Percentiles rank a stretch among this genome's conserved stretches.
phyloP scores from a whole-genome alignment of 2,329 filamentous ascomycete species.

The Penicillium brasilianum region DNA sequence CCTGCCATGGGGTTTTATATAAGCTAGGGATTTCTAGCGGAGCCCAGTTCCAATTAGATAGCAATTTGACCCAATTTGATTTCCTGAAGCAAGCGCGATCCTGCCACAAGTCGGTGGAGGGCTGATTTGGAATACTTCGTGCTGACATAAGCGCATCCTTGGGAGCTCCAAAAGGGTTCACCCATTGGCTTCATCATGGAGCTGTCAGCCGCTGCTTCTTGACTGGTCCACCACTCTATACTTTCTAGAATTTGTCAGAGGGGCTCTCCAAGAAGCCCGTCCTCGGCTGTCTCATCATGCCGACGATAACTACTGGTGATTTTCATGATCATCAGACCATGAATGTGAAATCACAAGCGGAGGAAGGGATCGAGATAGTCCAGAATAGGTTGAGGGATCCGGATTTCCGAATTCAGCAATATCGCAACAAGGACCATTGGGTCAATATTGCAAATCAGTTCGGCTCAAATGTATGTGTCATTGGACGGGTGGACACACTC shows the following conservation, averaged over 20 bases:
- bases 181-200: background rate
- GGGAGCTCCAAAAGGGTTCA: background rate
- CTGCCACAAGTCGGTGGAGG: constrained; percentile 12
- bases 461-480: constrained; percentile 2
- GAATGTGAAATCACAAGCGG: constrained; percentile 5
- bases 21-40: constrained; percentile 1
- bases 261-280: background rate
- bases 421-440: constrained; percentile 1
- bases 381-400: background rate
- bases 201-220: background rate
- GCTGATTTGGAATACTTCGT: constrained; percentile 7
- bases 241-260: background rate
- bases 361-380: background rate
- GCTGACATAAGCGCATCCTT: background rate
- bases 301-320: background rate
- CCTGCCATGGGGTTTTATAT: constrained; percentile 6
- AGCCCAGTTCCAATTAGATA: background rate
- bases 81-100: constrained; percentile 22
- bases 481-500: background rate
- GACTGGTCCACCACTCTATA: background rate
- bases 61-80: constrained; percentile 18
- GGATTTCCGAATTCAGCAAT: background rate
- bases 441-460: background rate
- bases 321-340: background rate
- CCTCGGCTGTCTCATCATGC: background rate